These are phyloP conservation scores for Lepiota brunneoincarnata DNA, from an alignment of 768 basidiomycete genomes.

Conservation along the genomic window DNA sequence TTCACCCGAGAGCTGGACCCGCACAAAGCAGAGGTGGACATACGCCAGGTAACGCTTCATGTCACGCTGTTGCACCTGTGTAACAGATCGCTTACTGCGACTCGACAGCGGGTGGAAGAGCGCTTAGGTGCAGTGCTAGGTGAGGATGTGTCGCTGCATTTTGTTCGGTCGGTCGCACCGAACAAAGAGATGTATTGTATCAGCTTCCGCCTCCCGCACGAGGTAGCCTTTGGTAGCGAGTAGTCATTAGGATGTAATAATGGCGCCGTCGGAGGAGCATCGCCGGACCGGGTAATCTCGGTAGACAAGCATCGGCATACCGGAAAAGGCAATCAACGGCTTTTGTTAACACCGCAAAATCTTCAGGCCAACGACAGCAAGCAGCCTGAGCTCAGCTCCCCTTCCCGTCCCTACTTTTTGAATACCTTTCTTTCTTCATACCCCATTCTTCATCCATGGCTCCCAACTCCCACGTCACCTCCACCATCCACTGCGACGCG, in stretches of 20 bases:
- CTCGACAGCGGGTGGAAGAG: slow-evolving; percentile 65
- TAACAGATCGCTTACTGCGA: slow-evolving; percentile 15
- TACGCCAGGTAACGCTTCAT: slow-evolving; percentile 63
- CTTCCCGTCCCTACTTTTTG: slow-evolving; percentile 12
- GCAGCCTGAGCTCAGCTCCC: slow-evolving; percentile 17
- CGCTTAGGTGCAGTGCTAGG: slow-evolving; percentile 55
- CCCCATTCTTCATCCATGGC: slow-evolving; percentile 32
- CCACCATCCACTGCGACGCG: slow-evolving; percentile 56
- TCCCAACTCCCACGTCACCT: slow-evolving; percentile 38
- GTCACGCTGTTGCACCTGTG: background rate
- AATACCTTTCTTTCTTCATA: slow-evolving; percentile 31
- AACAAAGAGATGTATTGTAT: slow-evolving; percentile 99
- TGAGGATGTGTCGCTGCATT: slow-evolving; percentile 53
- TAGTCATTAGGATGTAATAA: background rate
- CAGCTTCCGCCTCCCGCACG: slow-evolving; percentile 59
- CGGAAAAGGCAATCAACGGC: slow-evolving; percentile 5
- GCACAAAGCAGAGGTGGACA: slow-evolving; percentile 70
- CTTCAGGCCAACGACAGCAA: slow-evolving; percentile 20
- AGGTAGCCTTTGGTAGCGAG: slow-evolving; percentile 30
- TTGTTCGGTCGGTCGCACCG: slow-evolving; percentile 91
- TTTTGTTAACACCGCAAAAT: slow-evolving; percentile 31
- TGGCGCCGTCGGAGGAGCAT: background rate
- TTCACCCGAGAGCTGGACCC: slow-evolving; percentile 84
- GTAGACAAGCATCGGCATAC: background rate
- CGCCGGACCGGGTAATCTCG: slow-evolving; percentile 1